phyloP scores from a whole-genome alignment of 2,329 filamentous ascomycete species.

The Ceratocystis ficicola region DNA sequence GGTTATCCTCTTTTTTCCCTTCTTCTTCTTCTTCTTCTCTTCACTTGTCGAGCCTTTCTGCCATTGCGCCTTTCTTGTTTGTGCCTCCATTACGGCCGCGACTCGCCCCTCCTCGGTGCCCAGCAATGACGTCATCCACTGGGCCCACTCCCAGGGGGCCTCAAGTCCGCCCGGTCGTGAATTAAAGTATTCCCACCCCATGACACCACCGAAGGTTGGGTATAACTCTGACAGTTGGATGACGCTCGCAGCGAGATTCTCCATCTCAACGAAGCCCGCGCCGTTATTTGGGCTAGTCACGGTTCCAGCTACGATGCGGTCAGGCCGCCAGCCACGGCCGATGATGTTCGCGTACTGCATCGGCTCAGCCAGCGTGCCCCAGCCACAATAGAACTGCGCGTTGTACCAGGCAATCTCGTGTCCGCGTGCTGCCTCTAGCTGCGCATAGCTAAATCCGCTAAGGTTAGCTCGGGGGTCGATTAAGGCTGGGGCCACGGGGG shows the following conservation, averaged over 20 bases:
- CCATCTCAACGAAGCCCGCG: constrained; percentile 37
- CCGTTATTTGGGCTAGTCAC: constrained; percentile 70
- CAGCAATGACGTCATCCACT: constrained; percentile 44
- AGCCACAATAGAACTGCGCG: constrained; percentile 85
- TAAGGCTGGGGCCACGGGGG: constrained; percentile 65
- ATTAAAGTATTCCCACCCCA: constrained; percentile 96
- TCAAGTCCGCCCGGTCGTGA: constrained; percentile 50
- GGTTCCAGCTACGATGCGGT: constrained; percentile 66
- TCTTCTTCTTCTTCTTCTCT: constrained; percentile 14
- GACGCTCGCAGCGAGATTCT: constrained; percentile 37
- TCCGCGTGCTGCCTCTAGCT: constrained; percentile 56
- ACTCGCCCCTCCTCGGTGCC: constrained; percentile 20
- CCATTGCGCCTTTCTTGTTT: constrained; percentile 23
- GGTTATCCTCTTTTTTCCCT: constrained; percentile 3
- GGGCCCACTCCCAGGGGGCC: constrained; percentile 68
- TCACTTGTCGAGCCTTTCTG: neutral
- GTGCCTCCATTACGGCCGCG: constrained; percentile 24
- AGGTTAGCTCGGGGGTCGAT: constrained; percentile 47
- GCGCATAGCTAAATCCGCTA: constrained; percentile 69
- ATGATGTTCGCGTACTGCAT: constrained; percentile 41
- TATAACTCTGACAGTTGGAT: constrained; percentile 38
- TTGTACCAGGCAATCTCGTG: constrained; percentile 73
- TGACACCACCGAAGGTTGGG: constrained; percentile 68
- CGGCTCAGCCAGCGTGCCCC: constrained; percentile 47
- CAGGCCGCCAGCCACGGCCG: constrained; percentile 55